Percentiles rank a stretch among this genome's conserved stretches.
Evolutionary conservation across 202 grass and related monocot species (phyloP).

Genomic region (Panicum virgatum): DNA sequence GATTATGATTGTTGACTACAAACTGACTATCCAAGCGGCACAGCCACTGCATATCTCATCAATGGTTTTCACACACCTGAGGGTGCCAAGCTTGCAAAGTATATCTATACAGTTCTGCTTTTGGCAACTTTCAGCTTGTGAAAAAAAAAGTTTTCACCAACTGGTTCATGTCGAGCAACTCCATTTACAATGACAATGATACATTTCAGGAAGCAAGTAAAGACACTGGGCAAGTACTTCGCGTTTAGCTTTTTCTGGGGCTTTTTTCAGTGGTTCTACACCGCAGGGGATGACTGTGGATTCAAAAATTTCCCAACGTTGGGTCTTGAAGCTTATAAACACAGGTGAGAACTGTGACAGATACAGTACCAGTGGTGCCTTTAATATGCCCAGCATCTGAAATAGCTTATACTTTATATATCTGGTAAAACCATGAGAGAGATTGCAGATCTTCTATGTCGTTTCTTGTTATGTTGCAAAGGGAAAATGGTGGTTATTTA

Average conservation of each 20-base stretch:
- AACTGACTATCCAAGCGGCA: conserved; percentile 93
- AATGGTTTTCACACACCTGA: conserved; percentile 95
- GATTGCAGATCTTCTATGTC: conserved; percentile 7
- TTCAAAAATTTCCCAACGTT: conserved; percentile 82
- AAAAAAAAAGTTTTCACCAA: not conserved
- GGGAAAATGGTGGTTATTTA: conserved; percentile 2
- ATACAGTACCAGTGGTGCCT: conserved; percentile 24
- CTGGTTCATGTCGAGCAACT: not conserved
- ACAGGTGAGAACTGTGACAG: conserved; percentile 50
- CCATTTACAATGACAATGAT: conserved; percentile 18
- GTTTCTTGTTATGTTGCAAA: conserved; percentile 31
- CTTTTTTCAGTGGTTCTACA: conserved; percentile 97
- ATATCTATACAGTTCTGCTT: conserved; percentile 30
- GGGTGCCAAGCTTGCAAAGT: conserved; percentile 88
- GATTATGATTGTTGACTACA: conserved; percentile 99
- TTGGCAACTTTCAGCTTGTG: conserved; percentile 7
- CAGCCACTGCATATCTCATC: conserved; percentile 94
- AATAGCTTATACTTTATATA: conserved; percentile 3
- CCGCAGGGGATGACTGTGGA: conserved; percentile 67
- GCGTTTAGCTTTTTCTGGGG: conserved; percentile 76
- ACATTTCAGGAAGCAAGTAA: conserved; percentile 90
- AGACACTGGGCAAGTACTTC: conserved; percentile 80
- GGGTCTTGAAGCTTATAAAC: conserved; percentile 77
- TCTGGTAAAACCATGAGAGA: conserved; percentile 7
- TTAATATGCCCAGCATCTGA: conserved; percentile 13